Conservation (phyloP, 805 yeast genomes). For the Yamadazyma kitorensis region DNA sequence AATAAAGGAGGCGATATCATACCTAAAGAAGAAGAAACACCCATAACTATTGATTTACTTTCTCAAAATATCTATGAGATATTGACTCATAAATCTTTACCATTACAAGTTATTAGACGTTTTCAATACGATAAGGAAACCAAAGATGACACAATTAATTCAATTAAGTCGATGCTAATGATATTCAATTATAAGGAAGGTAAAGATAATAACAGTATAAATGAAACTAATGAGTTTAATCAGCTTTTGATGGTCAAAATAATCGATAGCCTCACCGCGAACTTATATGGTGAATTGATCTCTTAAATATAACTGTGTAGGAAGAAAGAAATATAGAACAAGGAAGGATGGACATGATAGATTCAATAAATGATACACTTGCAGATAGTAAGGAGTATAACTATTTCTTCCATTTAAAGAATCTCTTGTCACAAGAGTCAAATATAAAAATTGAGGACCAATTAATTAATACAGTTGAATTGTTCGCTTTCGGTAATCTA, state of each 20-base stretch:
- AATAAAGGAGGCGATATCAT: constrained; percentile 8
- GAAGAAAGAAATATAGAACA: background rate
- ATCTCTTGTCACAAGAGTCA: constrained; percentile 1
- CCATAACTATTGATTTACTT: constrained; percentile 13
- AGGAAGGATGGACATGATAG: background rate
- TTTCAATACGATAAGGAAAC: constrained; percentile 17
- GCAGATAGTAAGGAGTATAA: constrained; percentile 1
- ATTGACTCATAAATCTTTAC: constrained; percentile 9
- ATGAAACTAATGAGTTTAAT: constrained; percentile 12
- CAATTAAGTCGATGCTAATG: constrained; percentile 15
- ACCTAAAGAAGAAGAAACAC: constrained; percentile 5
- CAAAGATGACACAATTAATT: constrained; percentile 13
- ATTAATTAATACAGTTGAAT: constrained; percentile 27
- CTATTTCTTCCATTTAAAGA: constrained; percentile 8
- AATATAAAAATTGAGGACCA: constrained; percentile 1
- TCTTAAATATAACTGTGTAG: background rate
- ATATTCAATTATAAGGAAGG: constrained; percentile 2
- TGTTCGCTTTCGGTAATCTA: constrained; percentile 37
- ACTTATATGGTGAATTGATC: constrained; percentile 21
- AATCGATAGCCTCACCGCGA: constrained; percentile 19
- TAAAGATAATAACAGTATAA: constrained; percentile 3
- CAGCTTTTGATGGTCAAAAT: constrained; percentile 16
- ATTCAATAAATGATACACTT: constrained; percentile 2
- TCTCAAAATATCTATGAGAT: constrained; percentile 14
- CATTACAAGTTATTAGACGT: constrained; percentile 4